A percentile compares a stretch with the other conserved stretches of the same genome.
phyloP scores from a whole-genome alignment of 2,329 filamentous ascomycete genomes.

The Chalaropsis thielavioides region DNA sequence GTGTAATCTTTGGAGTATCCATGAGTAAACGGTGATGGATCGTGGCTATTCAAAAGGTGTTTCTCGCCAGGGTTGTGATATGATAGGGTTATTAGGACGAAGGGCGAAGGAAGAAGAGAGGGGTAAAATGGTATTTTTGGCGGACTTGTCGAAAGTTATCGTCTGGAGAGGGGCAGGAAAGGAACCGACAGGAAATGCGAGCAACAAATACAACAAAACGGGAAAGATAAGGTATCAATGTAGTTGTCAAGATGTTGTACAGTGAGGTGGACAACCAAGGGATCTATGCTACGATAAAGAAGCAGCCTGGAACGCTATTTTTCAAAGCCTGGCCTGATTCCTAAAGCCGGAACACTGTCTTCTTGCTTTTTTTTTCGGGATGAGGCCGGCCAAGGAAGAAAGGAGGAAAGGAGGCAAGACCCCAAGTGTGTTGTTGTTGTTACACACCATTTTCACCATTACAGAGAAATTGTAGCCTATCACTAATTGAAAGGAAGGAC shows the following conservation, averaged over 20 bases:
- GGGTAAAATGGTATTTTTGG: background rate
- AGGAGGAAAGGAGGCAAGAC: background rate
- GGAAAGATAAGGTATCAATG: background rate
- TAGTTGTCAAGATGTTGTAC: background rate
- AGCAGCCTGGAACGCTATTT: too few relatives aligned
- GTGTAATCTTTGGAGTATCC: conserved; percentile 4
- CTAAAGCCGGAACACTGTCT: too few relatives aligned
- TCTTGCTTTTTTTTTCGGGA: background rate
- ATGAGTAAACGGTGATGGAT: background rate
- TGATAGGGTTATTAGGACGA: background rate
- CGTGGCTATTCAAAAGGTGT: background rate
- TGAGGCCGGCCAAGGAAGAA: background rate
- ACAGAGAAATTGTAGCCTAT: background rate
- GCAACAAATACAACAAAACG: background rate
- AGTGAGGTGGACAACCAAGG: too few relatives aligned
- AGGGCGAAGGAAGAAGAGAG: background rate
- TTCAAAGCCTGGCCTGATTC: too few relatives aligned
- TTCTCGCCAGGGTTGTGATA: background rate
- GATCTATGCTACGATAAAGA: too few relatives aligned
- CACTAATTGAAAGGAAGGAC: background rate
- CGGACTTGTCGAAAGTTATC: background rate
- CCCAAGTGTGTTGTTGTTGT: background rate
- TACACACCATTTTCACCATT: background rate
- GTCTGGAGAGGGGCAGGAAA: too few relatives aligned
- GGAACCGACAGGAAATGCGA: too few relatives aligned